phyloP scores from a whole-genome alignment of 805 yeast genomes.

The Teunomyces tritomae region DNA sequence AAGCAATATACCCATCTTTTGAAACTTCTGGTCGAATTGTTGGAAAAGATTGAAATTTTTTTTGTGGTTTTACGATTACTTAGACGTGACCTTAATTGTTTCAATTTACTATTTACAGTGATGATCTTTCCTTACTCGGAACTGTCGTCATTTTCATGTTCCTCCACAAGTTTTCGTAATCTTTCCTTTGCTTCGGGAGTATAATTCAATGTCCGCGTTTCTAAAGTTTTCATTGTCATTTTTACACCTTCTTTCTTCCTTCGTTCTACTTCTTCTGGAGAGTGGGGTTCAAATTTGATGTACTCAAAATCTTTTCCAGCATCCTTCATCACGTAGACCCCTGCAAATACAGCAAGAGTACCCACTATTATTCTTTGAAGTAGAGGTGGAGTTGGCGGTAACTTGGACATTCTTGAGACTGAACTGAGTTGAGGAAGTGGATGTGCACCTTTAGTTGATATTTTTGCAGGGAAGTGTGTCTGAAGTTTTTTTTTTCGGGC shows the following conservation, averaged over 20 bases:
- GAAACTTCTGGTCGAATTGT: neutral
- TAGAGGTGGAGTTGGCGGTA: constrained; percentile 34
- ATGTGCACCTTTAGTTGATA: too few relatives aligned
- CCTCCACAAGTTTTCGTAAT: constrained; percentile 22
- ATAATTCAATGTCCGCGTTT: constrained; percentile 38
- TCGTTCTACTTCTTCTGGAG: constrained; percentile 37
- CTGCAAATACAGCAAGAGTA: constrained; percentile 33
- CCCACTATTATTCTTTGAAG: constrained; percentile 34
- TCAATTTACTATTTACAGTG: neutral
- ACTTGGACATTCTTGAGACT: constrained; percentile 12
- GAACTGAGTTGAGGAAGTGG: too few relatives aligned
- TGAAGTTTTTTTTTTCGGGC: neutral
- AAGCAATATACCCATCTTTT: neutral
- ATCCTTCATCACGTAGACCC: constrained; percentile 31
- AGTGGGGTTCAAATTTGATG: constrained; percentile 37
- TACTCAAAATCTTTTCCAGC: constrained; percentile 40
- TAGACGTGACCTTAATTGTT: neutral
- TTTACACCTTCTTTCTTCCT: constrained; percentile 32
- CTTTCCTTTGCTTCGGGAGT: constrained; percentile 43
- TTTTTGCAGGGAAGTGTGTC: too few relatives aligned
- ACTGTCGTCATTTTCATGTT: constrained; percentile 9
- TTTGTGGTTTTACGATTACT: neutral
- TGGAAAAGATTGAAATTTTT: neutral
- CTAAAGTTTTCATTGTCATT: constrained; percentile 27
- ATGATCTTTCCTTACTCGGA: neutral